Evolutionary conservation across 306 rosid genomes (phyloP), one percentile per base, ranked within the genome.

Genomic region (Gleditsia sinensis): DNA sequence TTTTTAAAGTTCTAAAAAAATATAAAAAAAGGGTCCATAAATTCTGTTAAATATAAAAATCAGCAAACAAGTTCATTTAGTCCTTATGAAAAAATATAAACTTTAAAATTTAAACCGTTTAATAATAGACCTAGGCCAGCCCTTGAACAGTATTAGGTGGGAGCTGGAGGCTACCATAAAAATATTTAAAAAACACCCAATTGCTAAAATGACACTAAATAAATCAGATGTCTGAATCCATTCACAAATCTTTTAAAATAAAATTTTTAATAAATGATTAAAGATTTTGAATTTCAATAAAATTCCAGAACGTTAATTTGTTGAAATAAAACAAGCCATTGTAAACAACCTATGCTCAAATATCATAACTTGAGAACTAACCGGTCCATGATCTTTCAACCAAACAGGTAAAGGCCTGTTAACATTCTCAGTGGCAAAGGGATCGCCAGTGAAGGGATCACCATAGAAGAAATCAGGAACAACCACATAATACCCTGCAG

Each of bases 401-500:
- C 97, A 90, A 49, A 19, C 85, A 30, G 43, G 57, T 1, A 84
- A 0, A 6, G 92, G 81, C 76, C 85, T 77, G 49, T 45, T 7
- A 56, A 81, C 24, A 42, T 75, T 74, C 19, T 71, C 76, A 13
- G 77, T 75, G 20, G 20, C 67, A 64, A 0, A 89, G 43, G 96
- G 97, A 6, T 93, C 97, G 11, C 89, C 92, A 46, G 87, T 21
- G 0, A 91, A 63, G 84, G n/a, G 97, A 6, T 93, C 97, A 14
- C 89, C 92, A 46, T 89, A 23, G 0, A 91, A 63, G 84, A 90
- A 86, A 70, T 93, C 96, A 16, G 97, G 91, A 69, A 86, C 92
- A 68, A 75, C 88, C 40, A 86, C 96, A 74, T 81, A 84, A 83
- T 84, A 93, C 48, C 98, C 96, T 66, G 86, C 85, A 58, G 89